Evolutionary conservation across 352 stramenopile species (phyloP), one percentile per base, ranked within the genome.

Genomic region (Globisporangium acanthophoron): DNA sequence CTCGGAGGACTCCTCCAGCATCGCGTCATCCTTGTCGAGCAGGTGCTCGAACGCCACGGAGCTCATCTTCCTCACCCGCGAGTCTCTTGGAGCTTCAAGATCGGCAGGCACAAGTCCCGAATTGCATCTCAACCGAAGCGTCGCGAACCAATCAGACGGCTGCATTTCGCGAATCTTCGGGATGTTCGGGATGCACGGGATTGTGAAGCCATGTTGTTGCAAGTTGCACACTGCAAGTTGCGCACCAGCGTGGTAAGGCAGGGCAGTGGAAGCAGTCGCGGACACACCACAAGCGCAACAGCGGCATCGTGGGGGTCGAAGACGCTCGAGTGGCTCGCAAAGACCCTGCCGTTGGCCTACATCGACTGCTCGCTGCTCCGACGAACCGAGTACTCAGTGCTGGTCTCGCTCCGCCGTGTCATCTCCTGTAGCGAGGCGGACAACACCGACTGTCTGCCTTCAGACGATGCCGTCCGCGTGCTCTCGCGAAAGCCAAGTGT

Each of bases 401-500:
- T 21, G 3, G 15, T 12, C 5, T 45, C 67, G 13, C 58, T 75
- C 35, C 68, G 64, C 15, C 61, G 68, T 13, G 56, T 65, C n/a
- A 60, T 65, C 6, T 74, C 64, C 2, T 69, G 55, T 37, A 60
- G 40, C 11, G 60, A 68, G 20, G 46, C 16, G 51, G 37, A 13
- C 31, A 47, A 33, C 24, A 27, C 13, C 44, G 24, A n/a, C 37
- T 54, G 31, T 33, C 18, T 47, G 39, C 33, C 9, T 37, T 37
- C 33, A 1, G 33, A 37, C 1, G 5, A 13, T 16, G 44, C 24
- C n/a, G 33, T 24, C 5, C 24, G 7, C 20, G 29, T 8, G 41
- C 18, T 20, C 41, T 20, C 15, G 41, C 3, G 41, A 46, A 8
- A 27, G 5, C 18, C 13, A 43, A 43, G 13, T 9, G 11, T 9